These are phyloP conservation scores for Brassica incana DNA, from an alignment of 345 rosid species.

Conservation along the genomic window DNA sequence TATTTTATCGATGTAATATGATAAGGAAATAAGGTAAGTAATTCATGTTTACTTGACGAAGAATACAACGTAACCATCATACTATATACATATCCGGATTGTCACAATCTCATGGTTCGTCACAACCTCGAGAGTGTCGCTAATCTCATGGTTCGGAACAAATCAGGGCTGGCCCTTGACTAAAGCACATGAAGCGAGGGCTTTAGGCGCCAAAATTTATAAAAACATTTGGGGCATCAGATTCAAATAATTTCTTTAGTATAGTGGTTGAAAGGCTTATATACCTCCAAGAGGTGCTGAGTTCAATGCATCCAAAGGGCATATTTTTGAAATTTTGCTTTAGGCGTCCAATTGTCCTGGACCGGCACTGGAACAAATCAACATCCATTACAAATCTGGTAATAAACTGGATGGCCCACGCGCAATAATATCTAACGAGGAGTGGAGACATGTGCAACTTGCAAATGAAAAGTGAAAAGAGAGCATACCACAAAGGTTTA, in stretches of 20 bases:
- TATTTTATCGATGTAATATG: not conserved
- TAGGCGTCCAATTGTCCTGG: too few relatives aligned
- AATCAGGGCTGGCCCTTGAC: too few relatives aligned
- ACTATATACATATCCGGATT: not conserved
- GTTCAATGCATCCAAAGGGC: too few relatives aligned
- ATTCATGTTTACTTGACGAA: not conserved
- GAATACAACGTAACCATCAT: not conserved
- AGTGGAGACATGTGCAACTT: not conserved
- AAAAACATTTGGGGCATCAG: too few relatives aligned
- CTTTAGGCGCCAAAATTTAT: too few relatives aligned
- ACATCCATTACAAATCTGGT: not conserved
- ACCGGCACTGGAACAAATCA: not conserved
- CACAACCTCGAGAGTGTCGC: not conserved
- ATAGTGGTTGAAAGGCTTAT: too few relatives aligned
- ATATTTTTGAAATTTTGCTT: too few relatives aligned
- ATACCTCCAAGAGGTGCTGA: too few relatives aligned
- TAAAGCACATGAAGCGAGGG: too few relatives aligned
- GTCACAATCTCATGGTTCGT: not conserved
- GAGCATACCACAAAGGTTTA: not conserved
- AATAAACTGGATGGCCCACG: not conserved
- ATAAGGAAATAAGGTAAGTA: not conserved
- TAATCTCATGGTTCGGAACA: constrained; percentile 1
- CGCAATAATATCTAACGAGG: not conserved
- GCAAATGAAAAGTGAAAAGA: too few relatives aligned
- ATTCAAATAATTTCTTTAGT: too few relatives aligned